A percentile compares a stretch with the other conserved stretches of the same genome.
phyloP scores from a whole-genome alignment of 176 grass and related monocot species.

The Oryza officinalis region DNA sequence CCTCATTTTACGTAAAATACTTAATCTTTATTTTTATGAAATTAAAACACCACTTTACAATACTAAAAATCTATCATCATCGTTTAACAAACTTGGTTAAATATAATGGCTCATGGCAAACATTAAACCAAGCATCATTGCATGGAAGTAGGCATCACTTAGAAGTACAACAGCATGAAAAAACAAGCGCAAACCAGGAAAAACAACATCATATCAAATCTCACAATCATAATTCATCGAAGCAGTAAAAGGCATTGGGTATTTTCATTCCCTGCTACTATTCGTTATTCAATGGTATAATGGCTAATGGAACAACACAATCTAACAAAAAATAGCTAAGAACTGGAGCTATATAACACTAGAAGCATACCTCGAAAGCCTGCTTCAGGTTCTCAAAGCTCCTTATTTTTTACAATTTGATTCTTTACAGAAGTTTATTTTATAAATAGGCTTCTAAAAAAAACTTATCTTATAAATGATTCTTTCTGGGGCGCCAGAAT shows the following conservation, averaged over 20 bases:
- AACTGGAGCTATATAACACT: neutral
- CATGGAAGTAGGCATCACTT: neutral
- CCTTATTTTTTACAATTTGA: no score
- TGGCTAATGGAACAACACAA: neutral
- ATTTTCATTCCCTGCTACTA: neutral
- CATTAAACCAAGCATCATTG: neutral
- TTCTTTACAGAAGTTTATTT: no score
- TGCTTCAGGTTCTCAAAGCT: constrained; percentile 45
- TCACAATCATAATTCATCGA: neutral
- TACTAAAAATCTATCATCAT: neutral
- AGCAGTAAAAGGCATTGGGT: neutral
- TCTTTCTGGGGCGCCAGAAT: no score
- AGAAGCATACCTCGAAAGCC: constrained; percentile 45
- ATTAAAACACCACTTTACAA: no score
- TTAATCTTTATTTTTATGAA: no score
- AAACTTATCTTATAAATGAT: no score
- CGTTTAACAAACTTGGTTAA: neutral
- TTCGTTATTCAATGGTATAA: neutral
- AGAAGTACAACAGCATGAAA: neutral
- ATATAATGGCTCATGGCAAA: neutral
- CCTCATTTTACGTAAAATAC: no score
- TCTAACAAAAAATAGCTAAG: constrained; percentile 5
- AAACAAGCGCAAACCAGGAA: neutral
- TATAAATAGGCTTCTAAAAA: no score
- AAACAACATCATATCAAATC: constrained; percentile 1